Conservation (phyloP, 1,284 basidiomycete species). For the Volvariella surrecta region DNA sequence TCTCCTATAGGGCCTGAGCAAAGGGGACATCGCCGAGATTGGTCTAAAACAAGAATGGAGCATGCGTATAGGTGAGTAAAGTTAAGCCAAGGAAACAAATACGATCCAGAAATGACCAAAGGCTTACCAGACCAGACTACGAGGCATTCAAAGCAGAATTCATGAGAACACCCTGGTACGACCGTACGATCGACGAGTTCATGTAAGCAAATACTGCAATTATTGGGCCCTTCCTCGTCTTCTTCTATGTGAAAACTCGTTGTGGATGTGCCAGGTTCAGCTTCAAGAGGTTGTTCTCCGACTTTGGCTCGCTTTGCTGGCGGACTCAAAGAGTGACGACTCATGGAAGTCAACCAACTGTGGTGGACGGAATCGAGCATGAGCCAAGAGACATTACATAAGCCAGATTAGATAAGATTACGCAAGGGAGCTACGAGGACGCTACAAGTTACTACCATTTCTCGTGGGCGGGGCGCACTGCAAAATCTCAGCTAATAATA, state of each 20-base stretch:
- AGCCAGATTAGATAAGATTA: conserved; percentile 1
- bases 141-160: conserved; percentile 86
- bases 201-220: conserved; percentile 71
- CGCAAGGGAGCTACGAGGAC: not conserved
- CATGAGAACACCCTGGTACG: conserved; percentile 75
- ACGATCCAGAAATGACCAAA: conserved; percentile 1
- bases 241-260: conserved; percentile 6
- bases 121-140: conserved; percentile 72
- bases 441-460: conserved; percentile 27
- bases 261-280: no score
- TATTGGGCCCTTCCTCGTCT: conserved; percentile 27
- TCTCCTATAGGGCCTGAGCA: conserved; percentile 70
- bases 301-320: conserved; percentile 20
- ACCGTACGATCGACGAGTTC: conserved; percentile 68
- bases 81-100: not conserved
- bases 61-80: not conserved
- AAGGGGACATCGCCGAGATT: conserved; percentile 74
- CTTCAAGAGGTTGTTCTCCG: conserved; percentile 8
- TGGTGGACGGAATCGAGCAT: not conserved
- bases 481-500: not conserved
- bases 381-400: conserved; percentile 2
- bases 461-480: conserved; percentile 39
- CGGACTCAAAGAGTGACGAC: conserved; percentile 13
- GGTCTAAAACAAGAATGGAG: conserved; percentile 32
- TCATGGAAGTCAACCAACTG: conserved; percentile 9